Evolutionary conservation across 83 land plant species (phyloP).

Genomic region (Picea abies): DNA sequence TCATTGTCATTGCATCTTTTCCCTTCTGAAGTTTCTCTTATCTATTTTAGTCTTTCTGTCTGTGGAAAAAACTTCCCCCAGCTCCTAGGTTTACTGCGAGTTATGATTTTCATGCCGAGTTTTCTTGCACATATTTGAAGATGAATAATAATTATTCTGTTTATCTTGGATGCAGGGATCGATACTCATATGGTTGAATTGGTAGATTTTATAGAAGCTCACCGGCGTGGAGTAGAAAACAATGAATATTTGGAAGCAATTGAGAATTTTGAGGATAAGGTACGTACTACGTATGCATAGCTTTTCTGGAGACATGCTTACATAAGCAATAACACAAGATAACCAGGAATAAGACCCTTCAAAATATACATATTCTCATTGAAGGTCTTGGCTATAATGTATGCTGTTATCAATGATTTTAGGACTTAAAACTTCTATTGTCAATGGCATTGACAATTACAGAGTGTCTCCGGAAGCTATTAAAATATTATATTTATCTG

Average conservation of each 20-base stretch:
- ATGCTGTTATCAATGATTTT: background rate
- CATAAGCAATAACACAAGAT: background rate
- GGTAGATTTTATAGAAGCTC: conserved; percentile 14
- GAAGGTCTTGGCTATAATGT: background rate
- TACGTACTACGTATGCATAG: background rate
- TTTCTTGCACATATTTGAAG: too few species aligned
- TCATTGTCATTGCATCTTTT: too few species aligned
- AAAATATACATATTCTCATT: background rate
- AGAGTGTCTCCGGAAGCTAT: too few species aligned
- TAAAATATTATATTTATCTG: too few species aligned
- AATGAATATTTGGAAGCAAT: background rate
- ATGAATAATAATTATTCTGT: too few species aligned
- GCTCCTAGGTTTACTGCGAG: too few species aligned
- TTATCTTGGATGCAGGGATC: background rate
- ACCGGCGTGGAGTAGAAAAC: background rate
- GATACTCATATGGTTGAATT: background rate
- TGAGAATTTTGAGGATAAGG: background rate
- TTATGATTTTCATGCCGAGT: too few species aligned
- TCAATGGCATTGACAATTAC: background rate
- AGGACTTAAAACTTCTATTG: background rate
- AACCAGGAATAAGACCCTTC: background rate
- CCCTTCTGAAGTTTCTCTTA: too few species aligned
- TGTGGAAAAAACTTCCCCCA: too few species aligned
- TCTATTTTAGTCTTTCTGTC: too few species aligned
- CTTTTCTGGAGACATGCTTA: background rate